phyloP scores from a whole-genome alignment of 169 alveolate species.

The Plasmodium knowlesi region DNA sequence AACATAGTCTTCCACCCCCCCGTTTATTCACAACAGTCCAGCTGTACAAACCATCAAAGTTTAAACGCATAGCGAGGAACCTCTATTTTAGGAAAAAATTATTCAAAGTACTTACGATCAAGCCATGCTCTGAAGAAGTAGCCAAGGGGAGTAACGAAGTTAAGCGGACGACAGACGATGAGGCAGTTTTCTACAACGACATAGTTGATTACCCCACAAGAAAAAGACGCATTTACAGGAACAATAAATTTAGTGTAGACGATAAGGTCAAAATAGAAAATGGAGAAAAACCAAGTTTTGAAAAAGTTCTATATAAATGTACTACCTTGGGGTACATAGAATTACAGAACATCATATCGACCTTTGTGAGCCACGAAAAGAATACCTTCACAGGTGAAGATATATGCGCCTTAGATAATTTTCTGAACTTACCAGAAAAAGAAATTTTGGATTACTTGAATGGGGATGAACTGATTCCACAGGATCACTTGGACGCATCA shows the following conservation, averaged over 20 bases:
- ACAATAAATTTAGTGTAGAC: conserved; percentile 47
- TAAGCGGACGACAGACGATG: neutral
- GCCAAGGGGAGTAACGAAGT: neutral
- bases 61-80: conserved; percentile 41
- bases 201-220: conserved; percentile 18
- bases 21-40: conserved; percentile 38
- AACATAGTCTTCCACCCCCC: neutral
- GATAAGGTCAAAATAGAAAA: neutral
- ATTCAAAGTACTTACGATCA: conserved; percentile 19
- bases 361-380: conserved; percentile 61
- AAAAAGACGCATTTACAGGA: conserved; percentile 47
- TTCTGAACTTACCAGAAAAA: conserved; percentile 61
- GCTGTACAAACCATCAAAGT: conserved; percentile 68
- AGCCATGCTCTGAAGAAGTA: neutral
- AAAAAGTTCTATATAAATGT: conserved; percentile 44
- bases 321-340: conserved; percentile 53
- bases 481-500: conserved; percentile 7
- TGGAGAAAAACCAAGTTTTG: conserved; percentile 20
- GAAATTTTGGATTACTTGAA: conserved; percentile 50
- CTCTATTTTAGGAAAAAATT: conserved; percentile 50
- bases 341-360: conserved; percentile 46
- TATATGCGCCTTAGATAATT: conserved; percentile 21
- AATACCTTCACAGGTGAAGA: conserved; percentile 17
- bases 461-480: conserved; percentile 51
- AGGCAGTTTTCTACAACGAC: conserved; percentile 12